Conservation (phyloP, 192 early-diverging fungal species). For the Anaeromyces robustus region DNA sequence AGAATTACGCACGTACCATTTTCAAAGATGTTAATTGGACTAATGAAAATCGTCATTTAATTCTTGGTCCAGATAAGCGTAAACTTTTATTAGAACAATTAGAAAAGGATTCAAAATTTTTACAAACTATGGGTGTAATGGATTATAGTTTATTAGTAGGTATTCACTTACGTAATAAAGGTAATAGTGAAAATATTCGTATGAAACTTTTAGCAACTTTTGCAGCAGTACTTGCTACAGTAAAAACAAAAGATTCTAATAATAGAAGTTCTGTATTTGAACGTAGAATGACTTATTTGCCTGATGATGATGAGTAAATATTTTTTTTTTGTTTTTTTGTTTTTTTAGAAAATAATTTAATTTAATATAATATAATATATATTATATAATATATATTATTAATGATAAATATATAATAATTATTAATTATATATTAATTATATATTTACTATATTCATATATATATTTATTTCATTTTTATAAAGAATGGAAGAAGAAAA, state of each 20-base stretch:
- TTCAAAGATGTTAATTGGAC: conserved; percentile 97
- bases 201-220: not conserved
- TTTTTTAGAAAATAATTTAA: conserved; percentile 8
- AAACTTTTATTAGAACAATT: conserved; percentile 67
- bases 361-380: no score
- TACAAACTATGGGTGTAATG: conserved; percentile 55
- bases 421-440: no score
- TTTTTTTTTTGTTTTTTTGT: conserved; percentile 15
- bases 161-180: conserved; percentile 67
- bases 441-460: no score
- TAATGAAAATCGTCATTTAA: conserved; percentile 47
- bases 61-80: conserved; percentile 71
- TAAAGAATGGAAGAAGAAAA: conserved; percentile 19
- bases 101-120: conserved; percentile 40
- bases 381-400: no score
- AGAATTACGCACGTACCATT: conserved; percentile 69
- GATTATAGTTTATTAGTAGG: conserved; percentile 97
- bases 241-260: not conserved
- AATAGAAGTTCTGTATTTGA: not conserved
- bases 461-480: not conserved
- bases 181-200: conserved; percentile 29
- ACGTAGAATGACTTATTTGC: not conserved
- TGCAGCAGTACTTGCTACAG: not conserved
- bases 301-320: conserved; percentile 38
- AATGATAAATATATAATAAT: no score